Base-by-base conservation (phyloP, 1,284 basidiomycete species). In the Neotropicomus parvogracilis region DNA sequence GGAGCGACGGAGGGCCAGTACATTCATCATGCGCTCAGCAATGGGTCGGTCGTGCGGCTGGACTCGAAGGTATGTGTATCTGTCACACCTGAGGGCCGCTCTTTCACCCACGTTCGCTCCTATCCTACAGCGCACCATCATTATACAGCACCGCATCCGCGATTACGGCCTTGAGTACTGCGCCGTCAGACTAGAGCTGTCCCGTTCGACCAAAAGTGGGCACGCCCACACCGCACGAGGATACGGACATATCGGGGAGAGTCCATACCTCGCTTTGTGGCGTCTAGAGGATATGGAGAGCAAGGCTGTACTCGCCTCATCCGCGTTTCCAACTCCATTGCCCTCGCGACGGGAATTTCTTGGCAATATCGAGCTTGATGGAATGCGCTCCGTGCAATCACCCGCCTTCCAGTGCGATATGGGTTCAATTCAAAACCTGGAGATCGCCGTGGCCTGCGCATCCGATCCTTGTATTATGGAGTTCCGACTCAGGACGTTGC, bases 401-500 rank as follows among this genome's bases (percentile, higher is more conserved):
- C 40, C 53, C 14, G 50, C 24, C 14, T 59, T 59, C 19, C 17
- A 3, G 12, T 59, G 58, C 16, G 11, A 31, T 7, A 31, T 37
- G 16, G 59, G 54, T 4, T 57, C 60, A 13, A 31, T 61, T 28
- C 54, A 61, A 38, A 59, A 48, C 21, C 46, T 59, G 9, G 58
- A 63, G 43, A 54, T 59, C 20, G 53, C 53, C 31, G 20, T 63
- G 20, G 53, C 46, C 13, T 61, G 58, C 31, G 17, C 38, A 7
- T 59, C 58, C 1, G 59, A 61, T 17, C 59, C 58, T n/a, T 63
- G 58, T 40, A 46, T 56, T 9, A 46, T 59, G 58, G 58, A 60
- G 32, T 60, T 63, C 26, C 46, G 44, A 12, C 49, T 59, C 12
- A 49, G 24, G 28, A 48, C 49, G n/a, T 59, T 48, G 8, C 49